These are phyloP conservation scores for Boletus insuetus DNA, from an alignment of 768 basidiomycete species.

Conservation along the genomic window DNA sequence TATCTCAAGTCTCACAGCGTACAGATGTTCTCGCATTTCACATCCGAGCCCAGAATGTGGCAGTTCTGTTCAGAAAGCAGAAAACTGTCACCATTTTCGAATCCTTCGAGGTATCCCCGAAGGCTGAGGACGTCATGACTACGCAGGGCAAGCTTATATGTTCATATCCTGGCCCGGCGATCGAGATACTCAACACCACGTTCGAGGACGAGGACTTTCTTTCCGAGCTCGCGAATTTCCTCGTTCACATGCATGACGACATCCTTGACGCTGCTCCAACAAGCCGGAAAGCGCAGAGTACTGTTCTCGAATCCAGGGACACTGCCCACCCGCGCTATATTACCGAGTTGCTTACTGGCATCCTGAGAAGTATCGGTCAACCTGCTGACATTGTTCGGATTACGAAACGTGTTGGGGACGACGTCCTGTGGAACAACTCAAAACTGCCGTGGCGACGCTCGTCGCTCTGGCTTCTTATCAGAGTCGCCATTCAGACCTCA, in stretches of 20 bases:
- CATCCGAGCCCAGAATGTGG: constrained; percentile 47
- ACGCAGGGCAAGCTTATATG: constrained; percentile 41
- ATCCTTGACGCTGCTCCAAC: constrained; percentile 26
- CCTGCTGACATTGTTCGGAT: constrained; percentile 23
- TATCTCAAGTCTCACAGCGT: not conserved
- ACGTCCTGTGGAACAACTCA: constrained; percentile 3
- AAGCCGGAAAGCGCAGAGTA: constrained; percentile 1
- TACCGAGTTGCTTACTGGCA: constrained; percentile 43
- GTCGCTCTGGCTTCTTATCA: constrained; percentile 36
- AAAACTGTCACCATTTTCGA: constrained; percentile 37
- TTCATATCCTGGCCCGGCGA: constrained; percentile 44
- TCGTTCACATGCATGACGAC: constrained; percentile 34
- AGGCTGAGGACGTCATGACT: constrained; percentile 35
- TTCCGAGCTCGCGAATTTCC: constrained; percentile 36
- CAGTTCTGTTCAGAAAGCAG: constrained; percentile 36
- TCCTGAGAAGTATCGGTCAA: constrained; percentile 36
- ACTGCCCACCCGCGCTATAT: constrained; percentile 43
- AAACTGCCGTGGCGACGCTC: constrained; percentile 33
- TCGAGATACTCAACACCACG: constrained; percentile 31
- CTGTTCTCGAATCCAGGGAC: constrained; percentile 12
- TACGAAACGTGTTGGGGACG: constrained; percentile 27
- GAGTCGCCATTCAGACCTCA: constrained; percentile 34
- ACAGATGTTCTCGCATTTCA: constrained; percentile 39
- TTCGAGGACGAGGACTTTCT: constrained; percentile 32
- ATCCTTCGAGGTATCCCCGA: constrained; percentile 44